Conservation (phyloP, 176 grass and related monocot genomes). For the Echinochloa phyllopogon region DNA sequence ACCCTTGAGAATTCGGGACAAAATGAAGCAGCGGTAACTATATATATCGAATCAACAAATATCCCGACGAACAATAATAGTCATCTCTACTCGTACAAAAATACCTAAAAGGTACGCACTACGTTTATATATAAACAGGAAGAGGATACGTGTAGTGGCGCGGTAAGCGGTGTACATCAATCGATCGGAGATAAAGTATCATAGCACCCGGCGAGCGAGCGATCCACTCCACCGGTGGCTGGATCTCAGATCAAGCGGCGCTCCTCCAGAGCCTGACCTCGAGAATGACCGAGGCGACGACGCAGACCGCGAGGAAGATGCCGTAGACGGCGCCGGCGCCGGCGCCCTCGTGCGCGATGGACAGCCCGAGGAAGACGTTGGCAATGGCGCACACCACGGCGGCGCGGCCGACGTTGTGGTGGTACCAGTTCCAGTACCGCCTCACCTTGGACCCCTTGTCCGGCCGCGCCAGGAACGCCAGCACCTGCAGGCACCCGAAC, state of each 20-base stretch:
- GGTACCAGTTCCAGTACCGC: slow-evolving; percentile 79
- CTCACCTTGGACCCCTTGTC: slow-evolving; percentile 61
- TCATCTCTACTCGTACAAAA: too few relatives aligned
- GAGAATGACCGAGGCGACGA: slow-evolving; percentile 31
- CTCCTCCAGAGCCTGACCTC: slow-evolving; percentile 55
- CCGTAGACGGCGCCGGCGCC: slow-evolving; percentile 30
- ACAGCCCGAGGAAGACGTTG: slow-evolving; percentile 63
- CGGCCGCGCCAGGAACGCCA: slow-evolving; percentile 64
- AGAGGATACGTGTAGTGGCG: too few relatives aligned
- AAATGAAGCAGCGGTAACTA: too few relatives aligned
- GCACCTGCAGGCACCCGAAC: slow-evolving; percentile 63
- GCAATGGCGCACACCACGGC: slow-evolving; percentile 42
- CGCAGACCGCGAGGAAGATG: slow-evolving; percentile 47
- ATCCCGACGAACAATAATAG: too few relatives aligned
- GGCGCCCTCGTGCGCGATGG: slow-evolving; percentile 43
- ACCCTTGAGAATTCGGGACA: too few relatives aligned
- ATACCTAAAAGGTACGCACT: too few relatives aligned
- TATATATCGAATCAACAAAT: too few relatives aligned
- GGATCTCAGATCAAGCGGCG: not conserved
- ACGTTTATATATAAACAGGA: too few relatives aligned
- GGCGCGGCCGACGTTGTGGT: slow-evolving; percentile 57
- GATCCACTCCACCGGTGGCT: not conserved
- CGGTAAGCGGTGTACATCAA: too few relatives aligned
- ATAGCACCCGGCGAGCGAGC: too few relatives aligned
- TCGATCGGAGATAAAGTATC: too few relatives aligned